Evolutionary conservation across 441 rosid genomes (phyloP).

Genomic region (Aquilaria agallochum): DNA sequence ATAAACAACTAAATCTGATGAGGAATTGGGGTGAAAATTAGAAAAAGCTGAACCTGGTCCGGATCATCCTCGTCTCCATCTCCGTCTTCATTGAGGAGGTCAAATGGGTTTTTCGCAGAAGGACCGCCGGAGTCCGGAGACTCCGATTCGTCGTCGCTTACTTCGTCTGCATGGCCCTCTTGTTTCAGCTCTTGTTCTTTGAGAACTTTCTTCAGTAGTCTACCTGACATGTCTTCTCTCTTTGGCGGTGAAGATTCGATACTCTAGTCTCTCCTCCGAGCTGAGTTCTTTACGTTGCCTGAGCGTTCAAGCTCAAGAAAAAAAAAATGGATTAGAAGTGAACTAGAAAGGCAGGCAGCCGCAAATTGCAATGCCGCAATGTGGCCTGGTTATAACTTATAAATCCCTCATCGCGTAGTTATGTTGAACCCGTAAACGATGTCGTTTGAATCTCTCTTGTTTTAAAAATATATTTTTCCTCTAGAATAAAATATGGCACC

Average conservation of each 20-base stretch:
- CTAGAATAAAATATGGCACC: too few relatives aligned
- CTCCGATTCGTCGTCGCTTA: slow-evolving; percentile 29
- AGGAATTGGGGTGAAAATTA: neutral
- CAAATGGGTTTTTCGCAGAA: slow-evolving; percentile 62
- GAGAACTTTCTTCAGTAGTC: slow-evolving; percentile 72
- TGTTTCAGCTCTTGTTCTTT: slow-evolving; percentile 63
- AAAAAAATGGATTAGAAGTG: too few relatives aligned
- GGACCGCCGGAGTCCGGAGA: slow-evolving; percentile 33
- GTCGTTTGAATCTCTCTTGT: too few relatives aligned
- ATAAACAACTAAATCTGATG: neutral
- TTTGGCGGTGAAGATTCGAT: neutral
- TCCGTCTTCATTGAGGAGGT: slow-evolving; percentile 63
- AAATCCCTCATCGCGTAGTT: too few relatives aligned
- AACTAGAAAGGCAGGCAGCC: too few relatives aligned
- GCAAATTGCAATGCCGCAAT: too few relatives aligned
- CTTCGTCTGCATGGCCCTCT: slow-evolving; percentile 23
- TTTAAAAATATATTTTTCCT: too few relatives aligned
- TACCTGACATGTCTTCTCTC: slow-evolving; percentile 42
- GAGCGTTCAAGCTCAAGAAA: too few relatives aligned
- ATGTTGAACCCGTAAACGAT: too few relatives aligned
- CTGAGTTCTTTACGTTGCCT: too few relatives aligned
- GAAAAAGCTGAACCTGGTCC: slow-evolving; percentile 43
- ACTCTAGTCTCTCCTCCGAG: neutral
- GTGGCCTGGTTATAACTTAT: too few relatives aligned
- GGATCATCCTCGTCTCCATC: slow-evolving; percentile 26